Evolutionary conservation across 2,329 filamentous ascomycete genomes (phyloP), one percentile per base, ranked within the genome.

Genomic region (Diplodia sapinea): DNA sequence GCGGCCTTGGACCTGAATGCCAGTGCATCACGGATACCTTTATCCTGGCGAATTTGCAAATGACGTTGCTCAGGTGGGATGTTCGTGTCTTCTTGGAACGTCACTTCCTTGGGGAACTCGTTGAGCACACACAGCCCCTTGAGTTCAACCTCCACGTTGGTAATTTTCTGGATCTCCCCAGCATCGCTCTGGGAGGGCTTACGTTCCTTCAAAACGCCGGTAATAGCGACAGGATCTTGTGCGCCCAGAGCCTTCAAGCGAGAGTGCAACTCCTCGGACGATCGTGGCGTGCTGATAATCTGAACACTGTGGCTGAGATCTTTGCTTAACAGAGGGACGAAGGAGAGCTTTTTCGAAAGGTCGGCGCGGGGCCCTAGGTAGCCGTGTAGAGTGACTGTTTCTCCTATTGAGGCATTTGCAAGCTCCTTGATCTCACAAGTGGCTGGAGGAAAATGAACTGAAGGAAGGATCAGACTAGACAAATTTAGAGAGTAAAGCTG

Each of bases 1-100:
- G 82, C 83, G 4, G 90, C 83, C 71, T 83, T 82, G 29, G 87
- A 84, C n/a, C 96, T 87, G 70, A 94, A 89, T 0, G 82, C 77
- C 2, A 99, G 83, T 4, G 93, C 87, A 1, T 89, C 80, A 26
- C 87, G 86, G 4, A 97, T 82, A 23, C 85, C 80, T 8, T 81
- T 77, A 66, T 93, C 89, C 65, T 92, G 94, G 36, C 94, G 89
- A 54, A 99, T 84, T 73, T 98, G 93, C 20, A 97, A 81, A 78
- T 98, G 92, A 26, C 95, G 88, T 68, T 91, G 86, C 59, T 91
- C 86, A 0, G 89, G 87, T 0, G 91, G 85, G 74, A 95, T 97
- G 0, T 88, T 84, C 1, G 90, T 91, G 57, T 91, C 89, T 17
- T 88, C 82, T 1, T 90, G 91, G 70, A 96, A 87, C 68, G 95